Evolutionary conservation across 106 monocot species (phyloP).

Genomic region (Cymbidium sinense): DNA sequence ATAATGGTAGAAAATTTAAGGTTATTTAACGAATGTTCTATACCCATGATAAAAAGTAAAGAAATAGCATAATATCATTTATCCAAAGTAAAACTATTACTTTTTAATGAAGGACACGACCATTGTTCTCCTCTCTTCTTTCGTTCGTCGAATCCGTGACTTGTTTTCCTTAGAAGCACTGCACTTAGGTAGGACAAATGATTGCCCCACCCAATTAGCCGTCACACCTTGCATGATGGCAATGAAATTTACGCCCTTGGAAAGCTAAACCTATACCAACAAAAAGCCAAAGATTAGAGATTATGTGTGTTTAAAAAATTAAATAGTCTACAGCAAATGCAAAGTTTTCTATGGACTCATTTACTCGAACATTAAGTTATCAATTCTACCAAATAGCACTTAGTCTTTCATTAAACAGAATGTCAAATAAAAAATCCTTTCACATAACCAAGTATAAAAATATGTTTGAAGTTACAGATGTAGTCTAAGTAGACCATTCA

Average conservation of each 20-base stretch:
- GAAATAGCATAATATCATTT: not conserved
- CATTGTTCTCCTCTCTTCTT: constrained; percentile 57
- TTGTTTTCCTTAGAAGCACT: constrained; percentile 34
- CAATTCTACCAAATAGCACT: not conserved
- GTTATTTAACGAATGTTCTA: not conserved
- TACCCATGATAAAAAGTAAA: not conserved
- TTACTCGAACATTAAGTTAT: not conserved
- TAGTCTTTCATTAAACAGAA: not conserved
- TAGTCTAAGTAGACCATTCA: not conserved
- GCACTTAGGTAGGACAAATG: constrained; percentile 28
- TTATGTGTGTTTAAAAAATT: not conserved
- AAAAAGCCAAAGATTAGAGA: not conserved
- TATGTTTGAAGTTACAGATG: not conserved
- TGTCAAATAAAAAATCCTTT: not conserved
- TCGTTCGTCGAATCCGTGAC: constrained; percentile 37
- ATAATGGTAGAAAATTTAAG: not conserved
- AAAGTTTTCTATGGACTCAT: not conserved
- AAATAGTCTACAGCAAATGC: not conserved
- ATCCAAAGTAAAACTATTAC: constrained; percentile 17
- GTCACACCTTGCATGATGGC: constrained; percentile 29
- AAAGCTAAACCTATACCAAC: not conserved
- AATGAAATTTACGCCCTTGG: not conserved
- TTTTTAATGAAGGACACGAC: constrained; percentile 49
- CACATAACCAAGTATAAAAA: not conserved
- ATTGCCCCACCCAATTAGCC: constrained; percentile 29